A percentile compares a stretch with the other conserved stretches of the same genome.
phyloP scores from a whole-genome alignment of 169 alveolate genomes.

The Babesia ovis region DNA sequence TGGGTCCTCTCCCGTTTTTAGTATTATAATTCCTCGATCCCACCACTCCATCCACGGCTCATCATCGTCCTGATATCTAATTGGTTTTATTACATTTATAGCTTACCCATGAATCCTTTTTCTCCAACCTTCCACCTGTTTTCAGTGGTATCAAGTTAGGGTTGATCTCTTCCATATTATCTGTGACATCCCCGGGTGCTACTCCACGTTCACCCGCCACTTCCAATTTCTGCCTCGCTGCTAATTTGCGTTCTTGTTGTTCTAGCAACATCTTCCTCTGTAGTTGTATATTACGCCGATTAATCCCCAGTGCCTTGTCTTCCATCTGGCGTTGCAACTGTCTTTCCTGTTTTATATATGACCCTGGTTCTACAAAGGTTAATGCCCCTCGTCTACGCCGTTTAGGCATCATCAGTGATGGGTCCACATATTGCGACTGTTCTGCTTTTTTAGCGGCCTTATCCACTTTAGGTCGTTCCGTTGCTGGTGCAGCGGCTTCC shows the following conservation, averaged over 20 bases:
- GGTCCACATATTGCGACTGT: conserved; percentile 58
- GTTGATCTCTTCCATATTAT: conserved; percentile 53
- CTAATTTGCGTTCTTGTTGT: conserved; percentile 49
- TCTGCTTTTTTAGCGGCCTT: conserved; percentile 49
- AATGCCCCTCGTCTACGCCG: conserved; percentile 34
- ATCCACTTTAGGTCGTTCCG: conserved; percentile 5
- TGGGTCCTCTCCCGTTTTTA: conserved; percentile 67
- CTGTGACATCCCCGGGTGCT: conserved; percentile 37
- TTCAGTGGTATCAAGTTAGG: conserved; percentile 70
- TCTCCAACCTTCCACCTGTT: conserved; percentile 26
- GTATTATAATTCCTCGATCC: conserved; percentile 60
- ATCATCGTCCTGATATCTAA: conserved; percentile 50
- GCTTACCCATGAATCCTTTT: conserved; percentile 66
- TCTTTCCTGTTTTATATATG: conserved; percentile 62
- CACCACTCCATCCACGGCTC: conserved; percentile 71
- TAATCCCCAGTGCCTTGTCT: conserved; percentile 54
- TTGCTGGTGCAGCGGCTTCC: conserved; percentile 41
- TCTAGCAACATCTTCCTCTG: conserved; percentile 58
- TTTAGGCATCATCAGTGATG: conserved; percentile 36
- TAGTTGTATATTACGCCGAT: conserved; percentile 27
- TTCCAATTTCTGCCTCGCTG: conserved; percentile 33
- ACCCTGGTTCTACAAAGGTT: conserved; percentile 62
- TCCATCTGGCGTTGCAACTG: conserved; percentile 66
- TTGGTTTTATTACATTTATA: not conserved
- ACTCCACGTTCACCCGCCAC: conserved; percentile 27